Evolutionary conservation across 495 filamentous ascomycete species (phyloP), one percentile per base, ranked within the genome.

Genomic region (Thozetella sp.): DNA sequence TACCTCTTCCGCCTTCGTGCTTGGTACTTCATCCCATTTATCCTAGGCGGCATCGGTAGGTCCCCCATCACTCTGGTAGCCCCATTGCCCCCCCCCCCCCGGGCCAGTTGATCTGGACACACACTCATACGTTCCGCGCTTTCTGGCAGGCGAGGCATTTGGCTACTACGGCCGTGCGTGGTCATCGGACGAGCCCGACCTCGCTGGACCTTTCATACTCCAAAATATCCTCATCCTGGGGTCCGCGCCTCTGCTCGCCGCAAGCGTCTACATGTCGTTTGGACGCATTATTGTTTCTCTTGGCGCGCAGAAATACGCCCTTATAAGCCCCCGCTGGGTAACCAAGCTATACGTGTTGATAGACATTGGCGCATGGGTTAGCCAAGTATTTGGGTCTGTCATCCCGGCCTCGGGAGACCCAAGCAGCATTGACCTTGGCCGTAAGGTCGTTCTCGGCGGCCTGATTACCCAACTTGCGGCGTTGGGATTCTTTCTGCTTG

Each of bases 121-220:
- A n/a, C n/a, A n/a, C n/a, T n/a, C n/a, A n/a, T n/a, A n/a, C n/a
- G n/a, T n/a, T n/a, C 30, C 17, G 17, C 6, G 6, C 17, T 37
- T 37, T 9, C 9, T 37, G 17, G 30, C 6, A 37, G 30, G 30
- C 30, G 78, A 83, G 68, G 65, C 75, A 55, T 76, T 76, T 53
- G 78, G 77, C 46, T 81, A 83, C 65, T 79, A 80, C 57, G 75
- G 76, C 57, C 70, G 79, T 46, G 75, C 77, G 13, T 72, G 67
- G 69, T 73, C 78, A 0, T 54, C 48, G 1, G 24, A 50, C 2
- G n/a, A 10, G 68, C 75, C 57, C 50, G 54, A 2, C 22, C 17
- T 37, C 6, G 30, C 9, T 6, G 30, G 6, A 37, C 17, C 17
- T 37, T 9, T 9, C 17, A 37, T 37, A 37, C 17, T n/a, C n/a